Conservation (phyloP, 2,329 filamentous ascomycete genomes). For the Clathrospora elynae region DNA sequence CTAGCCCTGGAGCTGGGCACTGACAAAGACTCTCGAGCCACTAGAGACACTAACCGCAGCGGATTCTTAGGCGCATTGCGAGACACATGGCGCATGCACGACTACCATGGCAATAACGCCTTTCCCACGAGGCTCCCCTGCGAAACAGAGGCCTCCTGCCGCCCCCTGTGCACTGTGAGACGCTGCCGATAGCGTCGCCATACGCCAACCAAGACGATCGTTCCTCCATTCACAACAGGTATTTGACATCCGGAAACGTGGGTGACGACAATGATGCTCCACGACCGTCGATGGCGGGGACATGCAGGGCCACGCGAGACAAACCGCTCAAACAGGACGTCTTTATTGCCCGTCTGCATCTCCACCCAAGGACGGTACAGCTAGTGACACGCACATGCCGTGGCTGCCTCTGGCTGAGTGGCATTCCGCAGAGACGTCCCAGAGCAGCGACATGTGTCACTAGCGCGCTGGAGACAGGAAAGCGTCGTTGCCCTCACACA, state of each 20-base stretch:
- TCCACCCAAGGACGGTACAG: conserved; percentile 20
- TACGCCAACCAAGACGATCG: conserved; percentile 15
- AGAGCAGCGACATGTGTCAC: conserved; percentile 22
- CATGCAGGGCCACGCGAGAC: conserved; percentile 19
- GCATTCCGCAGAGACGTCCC: conserved; percentile 21
- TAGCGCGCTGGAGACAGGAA: conserved; percentile 15
- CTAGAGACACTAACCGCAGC: conserved; percentile 24
- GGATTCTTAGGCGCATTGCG: conserved; percentile 28
- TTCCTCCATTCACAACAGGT: no score
- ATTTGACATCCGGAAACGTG: no score
- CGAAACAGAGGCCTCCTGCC: conserved; percentile 16
- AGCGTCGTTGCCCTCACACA: conserved; percentile 17
- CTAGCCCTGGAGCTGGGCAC: conserved; percentile 29
- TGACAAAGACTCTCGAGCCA: conserved; percentile 29
- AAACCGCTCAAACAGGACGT: conserved; percentile 19
- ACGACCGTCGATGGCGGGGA: no score
- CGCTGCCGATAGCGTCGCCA: conserved; percentile 20
- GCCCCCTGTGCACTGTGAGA: conserved; percentile 19
- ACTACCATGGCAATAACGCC: conserved; percentile 35
- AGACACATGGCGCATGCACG: conserved; percentile 40
- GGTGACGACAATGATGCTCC: no score
- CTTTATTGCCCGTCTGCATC: conserved; percentile 23
- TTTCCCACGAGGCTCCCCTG: conserved; percentile 46
- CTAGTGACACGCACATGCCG: conserved; percentile 13
- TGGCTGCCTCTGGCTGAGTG: conserved; percentile 11